Conservation (phyloP, 345 rosid species). For the Populus ilicifolia region DNA sequence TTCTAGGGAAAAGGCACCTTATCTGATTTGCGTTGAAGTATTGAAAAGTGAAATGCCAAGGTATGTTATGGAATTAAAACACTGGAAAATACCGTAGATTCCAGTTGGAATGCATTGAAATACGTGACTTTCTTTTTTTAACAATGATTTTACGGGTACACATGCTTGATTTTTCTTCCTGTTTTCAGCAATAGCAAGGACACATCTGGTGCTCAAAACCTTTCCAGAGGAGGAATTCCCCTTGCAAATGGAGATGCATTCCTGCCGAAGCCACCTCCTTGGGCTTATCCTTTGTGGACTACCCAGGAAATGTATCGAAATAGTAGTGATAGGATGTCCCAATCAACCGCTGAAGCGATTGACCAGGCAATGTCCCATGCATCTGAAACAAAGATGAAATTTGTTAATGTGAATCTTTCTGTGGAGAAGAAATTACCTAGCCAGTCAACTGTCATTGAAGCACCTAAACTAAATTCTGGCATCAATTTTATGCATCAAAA, state of each 20-base stretch:
- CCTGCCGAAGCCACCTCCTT: constrained; percentile 94
- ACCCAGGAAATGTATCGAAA: constrained; percentile 92
- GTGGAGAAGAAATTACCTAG: constrained; percentile 43
- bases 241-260: constrained; percentile 96
- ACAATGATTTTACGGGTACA: constrained; percentile 4
- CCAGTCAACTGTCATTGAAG: constrained; percentile 22
- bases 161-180: constrained; percentile 9
- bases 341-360: constrained; percentile 92
- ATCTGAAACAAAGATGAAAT: constrained; percentile 65
- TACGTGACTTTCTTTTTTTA: neutral
- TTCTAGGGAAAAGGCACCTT: constrained; percentile 99
- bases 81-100: neutral
- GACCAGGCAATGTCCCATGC: constrained; percentile 97
- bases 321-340: constrained; percentile 94
- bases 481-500: constrained; percentile 15
- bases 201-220: constrained; percentile 67
- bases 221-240: constrained; percentile 96
- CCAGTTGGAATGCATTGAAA: neutral
- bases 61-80: constrained; percentile 33
- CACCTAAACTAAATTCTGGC: constrained; percentile 22
- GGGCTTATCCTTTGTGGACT: constrained; percentile 99
- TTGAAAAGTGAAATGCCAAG: constrained; percentile 78
- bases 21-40: constrained; percentile 82
- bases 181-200: constrained; percentile 65
- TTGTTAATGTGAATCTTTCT: constrained; percentile 62